Base-by-base conservation (phyloP, 106 monocot genomes). In the Hemerocallis citrina region DNA sequence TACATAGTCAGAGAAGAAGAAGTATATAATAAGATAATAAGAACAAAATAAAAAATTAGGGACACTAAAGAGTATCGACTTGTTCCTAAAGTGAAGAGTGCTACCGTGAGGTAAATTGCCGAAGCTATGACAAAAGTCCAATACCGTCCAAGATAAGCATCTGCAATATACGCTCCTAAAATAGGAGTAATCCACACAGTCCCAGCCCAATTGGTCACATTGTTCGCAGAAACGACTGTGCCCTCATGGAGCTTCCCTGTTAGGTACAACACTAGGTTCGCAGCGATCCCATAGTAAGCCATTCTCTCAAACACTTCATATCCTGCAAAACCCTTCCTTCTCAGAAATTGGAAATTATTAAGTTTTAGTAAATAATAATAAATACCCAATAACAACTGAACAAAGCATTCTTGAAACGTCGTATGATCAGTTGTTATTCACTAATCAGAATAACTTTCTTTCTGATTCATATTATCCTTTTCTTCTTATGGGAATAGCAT, bases 301-400 rank as follows among this genome's bases (percentile, higher is more conserved):
- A 80, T 80, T 63, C 85, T 80, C 76, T 85, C 85, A 58, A 85
- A 76, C 50, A 80, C 61, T 35, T 77, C 85, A 48, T 85, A 85
- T 14, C 58, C 79, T 85, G 34, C 59, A 73, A 5, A 22, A n/a
- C n/a, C n/a, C n/a, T n/a, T n/a, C n/a, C n/a, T n/a, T n/a, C n/a
- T n/a, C n/a, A n/a, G n/a, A n/a, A n/a, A n/a, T n/a, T n/a, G n/a
- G n/a, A n/a, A n/a, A n/a, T n/a, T n/a, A n/a, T n/a, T n/a, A n/a
- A n/a, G n/a, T n/a, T n/a, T n/a, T n/a, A n/a, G n/a, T n/a, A n/a
- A n/a, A n/a, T n/a, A n/a, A n/a, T n/a, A n/a, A n/a, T n/a, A n/a
- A n/a, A n/a, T n/a, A n/a, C n/a, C n/a, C n/a, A n/a, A n/a, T n/a
- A n/a, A n/a, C n/a, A n/a, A n/a, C n/a, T n/a, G n/a, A n/a, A n/a